Conservation (phyloP, 805 yeast genomes). For the Dipodascopsis tothii region DNA sequence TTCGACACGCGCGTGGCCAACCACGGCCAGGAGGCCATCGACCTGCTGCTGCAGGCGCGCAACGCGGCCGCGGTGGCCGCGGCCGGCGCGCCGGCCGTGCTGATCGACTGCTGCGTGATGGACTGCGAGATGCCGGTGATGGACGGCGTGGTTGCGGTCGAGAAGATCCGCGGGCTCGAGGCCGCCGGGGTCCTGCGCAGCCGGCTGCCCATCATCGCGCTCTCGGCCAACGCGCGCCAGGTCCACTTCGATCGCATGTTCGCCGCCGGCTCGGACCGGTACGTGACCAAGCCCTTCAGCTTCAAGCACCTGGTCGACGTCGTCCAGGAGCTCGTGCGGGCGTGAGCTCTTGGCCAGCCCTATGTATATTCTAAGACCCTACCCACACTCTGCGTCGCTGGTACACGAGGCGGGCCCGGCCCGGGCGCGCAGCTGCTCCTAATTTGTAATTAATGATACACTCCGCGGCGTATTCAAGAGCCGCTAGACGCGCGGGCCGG, state of each 20-base stretch:
- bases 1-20: slow-evolving; percentile 68
- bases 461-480: not conserved
- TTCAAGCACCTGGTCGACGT: slow-evolving; percentile 15
- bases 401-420: too few species aligned
- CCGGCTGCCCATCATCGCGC: slow-evolving; percentile 22
- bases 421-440: too few species aligned
- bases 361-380: not conserved
- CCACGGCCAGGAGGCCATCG: slow-evolving; percentile 86
- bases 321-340: slow-evolving; percentile 7
- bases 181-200: not conserved
- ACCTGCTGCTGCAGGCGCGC: slow-evolving; percentile 21
- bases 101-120: slow-evolving; percentile 21
- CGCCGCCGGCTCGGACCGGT: slow-evolving; percentile 22
- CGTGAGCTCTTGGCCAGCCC: not conserved
- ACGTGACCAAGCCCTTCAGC: slow-evolving; percentile 19
- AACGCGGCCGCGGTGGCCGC: not conserved
- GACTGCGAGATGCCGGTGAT: slow-evolving; percentile 25
- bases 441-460: not conserved
- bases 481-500: not conserved
- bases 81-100: not conserved
- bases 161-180: slow-evolving; percentile 20
- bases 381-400: too few species aligned
- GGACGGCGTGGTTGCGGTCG: slow-evolving; percentile 28
- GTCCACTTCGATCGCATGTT: slow-evolving; percentile 20
- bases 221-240: slow-evolving; percentile 22